Evolutionary conservation across 805 yeast genomes (phyloP).

Genomic region (Middelhovenomyces tepae): DNA sequence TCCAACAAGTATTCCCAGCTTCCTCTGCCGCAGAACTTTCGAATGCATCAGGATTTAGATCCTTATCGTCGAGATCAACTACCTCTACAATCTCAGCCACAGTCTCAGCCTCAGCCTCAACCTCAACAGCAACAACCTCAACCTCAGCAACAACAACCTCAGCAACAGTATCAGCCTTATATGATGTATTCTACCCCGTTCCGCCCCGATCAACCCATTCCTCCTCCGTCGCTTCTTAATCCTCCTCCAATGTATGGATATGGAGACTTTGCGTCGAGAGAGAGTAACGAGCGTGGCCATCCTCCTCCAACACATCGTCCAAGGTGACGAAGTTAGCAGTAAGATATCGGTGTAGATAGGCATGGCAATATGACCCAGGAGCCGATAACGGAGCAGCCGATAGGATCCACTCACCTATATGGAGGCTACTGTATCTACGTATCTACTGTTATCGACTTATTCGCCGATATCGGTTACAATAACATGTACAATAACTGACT

Average conservation of each 20-base stretch:
- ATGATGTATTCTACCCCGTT: neutral
- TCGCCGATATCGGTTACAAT: no score
- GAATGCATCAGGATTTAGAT: conserved; percentile 1
- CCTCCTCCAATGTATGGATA: conserved; percentile 1
- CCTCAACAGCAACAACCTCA: neutral
- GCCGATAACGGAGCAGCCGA: no score
- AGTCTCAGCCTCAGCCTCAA: neutral
- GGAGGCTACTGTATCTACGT: no score
- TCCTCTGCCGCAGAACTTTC: conserved; percentile 1
- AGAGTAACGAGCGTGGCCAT: conserved; percentile 6
- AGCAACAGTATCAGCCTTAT: neutral
- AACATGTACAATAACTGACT: no score
- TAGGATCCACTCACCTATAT: no score
- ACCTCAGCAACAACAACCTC: neutral
- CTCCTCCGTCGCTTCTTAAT: conserved; percentile 1
- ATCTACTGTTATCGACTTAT: no score
- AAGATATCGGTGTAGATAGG: neutral
- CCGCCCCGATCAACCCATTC: conserved; percentile 1
- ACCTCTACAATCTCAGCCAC: neutral
- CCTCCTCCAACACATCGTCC: conserved; percentile 2
- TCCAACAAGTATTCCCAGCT: neutral
- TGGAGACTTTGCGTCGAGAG: conserved; percentile 4
- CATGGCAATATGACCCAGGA: no score
- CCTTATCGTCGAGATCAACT: conserved; percentile 1
- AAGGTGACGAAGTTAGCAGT: neutral